Percentiles rank a stretch among this genome's conserved stretches.
These are phyloP conservation scores for Symbiodinium pilosum DNA, from an alignment of 73 alveolate species.

Conservation along the genomic window DNA sequence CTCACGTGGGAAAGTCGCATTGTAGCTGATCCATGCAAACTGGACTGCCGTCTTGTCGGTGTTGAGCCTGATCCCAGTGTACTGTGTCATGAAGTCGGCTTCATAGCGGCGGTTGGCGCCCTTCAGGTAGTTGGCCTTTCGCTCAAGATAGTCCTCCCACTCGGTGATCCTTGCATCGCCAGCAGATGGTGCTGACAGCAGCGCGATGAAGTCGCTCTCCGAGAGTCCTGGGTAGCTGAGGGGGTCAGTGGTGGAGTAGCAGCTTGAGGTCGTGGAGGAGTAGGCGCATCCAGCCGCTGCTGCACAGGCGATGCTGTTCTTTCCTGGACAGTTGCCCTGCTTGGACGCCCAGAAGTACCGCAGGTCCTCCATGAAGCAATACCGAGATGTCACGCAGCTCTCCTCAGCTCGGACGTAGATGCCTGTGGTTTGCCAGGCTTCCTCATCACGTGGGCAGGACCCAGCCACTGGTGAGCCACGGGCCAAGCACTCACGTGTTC, in stretches of 20 bases:
- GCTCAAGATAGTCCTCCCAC: constrained; percentile 64
- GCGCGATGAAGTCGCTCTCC: constrained; percentile 21
- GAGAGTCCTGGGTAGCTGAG: constrained; percentile 9
- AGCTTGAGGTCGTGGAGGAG: not conserved
- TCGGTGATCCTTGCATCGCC: constrained; percentile 44
- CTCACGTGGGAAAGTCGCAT: constrained; percentile 91
- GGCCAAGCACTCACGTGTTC: constrained; percentile 57
- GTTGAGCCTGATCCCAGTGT: constrained; percentile 68
- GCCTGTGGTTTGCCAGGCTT: constrained; percentile 57
- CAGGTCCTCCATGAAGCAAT: constrained; percentile 85
- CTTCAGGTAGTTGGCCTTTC: constrained; percentile 10
- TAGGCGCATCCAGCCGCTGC: constrained; percentile 42
- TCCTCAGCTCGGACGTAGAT: constrained; percentile 37
- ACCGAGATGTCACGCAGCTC: constrained; percentile 85
- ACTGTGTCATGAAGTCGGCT: constrained; percentile 59
- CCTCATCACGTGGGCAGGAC: not conserved
- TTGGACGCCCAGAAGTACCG: constrained; percentile 85
- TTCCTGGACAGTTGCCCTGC: constrained; percentile 24
- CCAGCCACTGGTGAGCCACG: constrained; percentile 48
- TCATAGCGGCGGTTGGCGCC: constrained; percentile 52
- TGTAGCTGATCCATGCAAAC: constrained; percentile 46
- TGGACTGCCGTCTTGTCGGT: not conserved
- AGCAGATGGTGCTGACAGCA: constrained; percentile 24
- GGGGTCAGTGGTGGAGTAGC: constrained; percentile 53
- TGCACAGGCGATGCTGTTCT: not conserved